Evolutionary conservation across 1,139 yeast species (phyloP), one percentile per base, ranked within the genome.

Genomic region (Candida dubliniensis): DNA sequence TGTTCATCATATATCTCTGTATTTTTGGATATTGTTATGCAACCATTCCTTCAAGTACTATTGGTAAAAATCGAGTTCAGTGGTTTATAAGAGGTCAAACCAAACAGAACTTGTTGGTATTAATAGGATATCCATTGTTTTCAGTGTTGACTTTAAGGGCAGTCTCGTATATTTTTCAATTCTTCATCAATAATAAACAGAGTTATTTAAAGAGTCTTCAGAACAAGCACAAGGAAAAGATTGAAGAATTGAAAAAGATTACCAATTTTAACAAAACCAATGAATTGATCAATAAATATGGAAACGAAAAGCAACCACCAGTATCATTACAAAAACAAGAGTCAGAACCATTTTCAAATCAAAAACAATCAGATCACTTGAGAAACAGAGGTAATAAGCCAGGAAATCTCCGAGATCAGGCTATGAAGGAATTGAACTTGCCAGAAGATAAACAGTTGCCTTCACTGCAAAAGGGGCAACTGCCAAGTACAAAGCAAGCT

Each of bases 221-320:
- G 51, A 67, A 70, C 33, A 67, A 74, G 45, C 95, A 87, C 51
- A 69, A 72, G 47, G 71, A 69, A 27, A 84, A 85, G 62, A 76
- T 91, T 40, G 84, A 82, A 14, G 90, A 86, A 47, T 71, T 91
- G 64, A 91, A 91, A 64, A 79, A 81, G 47, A 74, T 79, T 54
- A 87, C 96, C 18, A 87, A 87, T 55, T 93, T 82, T 63, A 79
- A 85, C 55, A 77, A 84, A 15, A 88, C 97, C 1, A 82, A 81
- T 60, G 82, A 87, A 12, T 71, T 91, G 45, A 67, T 93, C 41
- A 79, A 75, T 44, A 74, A 90, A 54, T 90, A 81, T 56, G 67
- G 45, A 13, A 42, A 44, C 8, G 45, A 47, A 27, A 42, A 45
- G 30, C 44, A 31, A 18, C 31, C 34, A 25, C 29, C 14, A 2